These are phyloP conservation scores for Boletus holoroseus DNA, from an alignment of 1,284 basidiomycete genomes.

Conservation along the genomic window DNA sequence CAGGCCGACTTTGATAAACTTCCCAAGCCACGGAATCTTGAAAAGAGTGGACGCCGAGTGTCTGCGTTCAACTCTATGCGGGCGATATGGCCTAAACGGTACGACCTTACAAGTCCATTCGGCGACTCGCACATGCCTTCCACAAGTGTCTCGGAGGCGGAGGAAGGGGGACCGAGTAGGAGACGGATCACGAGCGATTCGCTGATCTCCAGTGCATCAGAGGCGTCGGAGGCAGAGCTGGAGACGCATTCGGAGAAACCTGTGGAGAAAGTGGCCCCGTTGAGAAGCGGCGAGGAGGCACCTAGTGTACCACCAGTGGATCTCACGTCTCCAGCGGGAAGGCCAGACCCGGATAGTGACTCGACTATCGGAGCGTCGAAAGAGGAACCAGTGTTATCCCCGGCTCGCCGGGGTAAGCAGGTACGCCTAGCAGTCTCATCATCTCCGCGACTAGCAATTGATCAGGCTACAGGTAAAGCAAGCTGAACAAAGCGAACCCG, in stretches of 20 bases:
- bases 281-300: conserved; percentile 24
- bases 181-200: conserved; percentile 51
- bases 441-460: not conserved
- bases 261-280: conserved; percentile 21
- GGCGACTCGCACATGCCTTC: conserved; percentile 53
- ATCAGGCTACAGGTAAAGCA: conserved; percentile 15
- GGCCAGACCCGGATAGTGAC: conserved; percentile 72
- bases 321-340: conserved; percentile 19
- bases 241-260: conserved; percentile 28
- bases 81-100: conserved; percentile 61
- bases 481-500: conserved; percentile 23
- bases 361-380: conserved; percentile 81
- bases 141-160: conserved; percentile 72
- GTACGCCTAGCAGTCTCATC: conserved; percentile 20
- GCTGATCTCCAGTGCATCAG: conserved; percentile 55
- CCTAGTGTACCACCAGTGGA: conserved; percentile 5
- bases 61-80: conserved; percentile 66
- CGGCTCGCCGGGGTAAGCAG: conserved; percentile 19
- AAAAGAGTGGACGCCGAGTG: conserved; percentile 47
- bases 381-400: conserved; percentile 33
- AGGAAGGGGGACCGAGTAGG: conserved; percentile 49
- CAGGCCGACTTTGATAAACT: conserved; percentile 79
- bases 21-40: conserved; percentile 55
- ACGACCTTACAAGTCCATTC: conserved; percentile 47
- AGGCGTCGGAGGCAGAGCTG: conserved; percentile 47